Evolutionary conservation across 345 rosid genomes (phyloP).

Genomic region (Camelina neglecta): DNA sequence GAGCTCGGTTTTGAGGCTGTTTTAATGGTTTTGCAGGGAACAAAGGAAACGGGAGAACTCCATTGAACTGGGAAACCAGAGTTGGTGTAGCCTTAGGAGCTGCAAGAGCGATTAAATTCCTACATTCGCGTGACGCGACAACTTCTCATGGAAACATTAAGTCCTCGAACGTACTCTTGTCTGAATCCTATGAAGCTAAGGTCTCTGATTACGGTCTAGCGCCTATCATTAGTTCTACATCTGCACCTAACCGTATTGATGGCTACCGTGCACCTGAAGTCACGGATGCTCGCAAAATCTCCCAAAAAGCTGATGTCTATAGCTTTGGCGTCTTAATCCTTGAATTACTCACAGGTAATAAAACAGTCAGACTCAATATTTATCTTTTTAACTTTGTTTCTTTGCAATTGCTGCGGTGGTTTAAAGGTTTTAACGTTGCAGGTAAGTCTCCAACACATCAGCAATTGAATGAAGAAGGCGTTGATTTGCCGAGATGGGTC

Average conservation of each 20-base stretch:
- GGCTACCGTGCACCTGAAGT: slow-evolving; percentile 95
- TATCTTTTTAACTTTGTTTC: neutral
- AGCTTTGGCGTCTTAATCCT: slow-evolving; percentile 86
- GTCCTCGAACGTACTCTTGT: slow-evolving; percentile 87
- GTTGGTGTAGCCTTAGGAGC: slow-evolving; percentile 81
- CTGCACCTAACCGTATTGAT: slow-evolving; percentile 74
- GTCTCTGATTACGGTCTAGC: slow-evolving; percentile 92
- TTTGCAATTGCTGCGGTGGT: neutral
- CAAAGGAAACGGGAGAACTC: slow-evolving; percentile 78
- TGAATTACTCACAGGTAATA: slow-evolving; percentile 76
- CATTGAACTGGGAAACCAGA: slow-evolving; percentile 84
- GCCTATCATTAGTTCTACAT: slow-evolving; percentile 66
- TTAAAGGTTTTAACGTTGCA: slow-evolving; percentile 21
- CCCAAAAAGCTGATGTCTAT: slow-evolving; percentile 89
- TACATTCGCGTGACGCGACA: slow-evolving; percentile 68
- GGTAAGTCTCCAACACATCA: slow-evolving; percentile 83
- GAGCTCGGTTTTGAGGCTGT: slow-evolving; percentile 1
- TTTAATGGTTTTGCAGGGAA: slow-evolving; percentile 53
- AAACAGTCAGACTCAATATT: neutral
- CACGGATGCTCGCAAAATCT: slow-evolving; percentile 72
- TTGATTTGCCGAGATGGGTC: slow-evolving; percentile 93
- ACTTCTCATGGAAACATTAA: slow-evolving; percentile 92
- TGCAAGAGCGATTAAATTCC: slow-evolving; percentile 70
- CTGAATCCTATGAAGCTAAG: slow-evolving; percentile 69
- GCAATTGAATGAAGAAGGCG: slow-evolving; percentile 69